phyloP scores from a whole-genome alignment of 768 basidiomycete species.

The Amanita polypyramis region DNA sequence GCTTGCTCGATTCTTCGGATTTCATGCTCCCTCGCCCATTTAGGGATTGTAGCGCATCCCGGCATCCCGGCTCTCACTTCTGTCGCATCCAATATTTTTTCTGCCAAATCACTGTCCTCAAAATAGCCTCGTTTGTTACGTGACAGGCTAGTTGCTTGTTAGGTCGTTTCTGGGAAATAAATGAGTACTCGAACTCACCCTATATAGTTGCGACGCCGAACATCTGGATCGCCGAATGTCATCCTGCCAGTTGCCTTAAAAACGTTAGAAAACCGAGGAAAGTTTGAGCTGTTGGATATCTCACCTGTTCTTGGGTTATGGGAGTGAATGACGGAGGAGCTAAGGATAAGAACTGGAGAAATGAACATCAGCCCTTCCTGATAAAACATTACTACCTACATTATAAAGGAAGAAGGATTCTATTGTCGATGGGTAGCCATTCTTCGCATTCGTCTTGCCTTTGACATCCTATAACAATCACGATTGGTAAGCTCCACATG shows the following conservation, averaged over 20 bases:
- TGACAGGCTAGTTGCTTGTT: conserved; percentile 8
- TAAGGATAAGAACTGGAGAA: background rate
- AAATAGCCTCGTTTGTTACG: conserved; percentile 12
- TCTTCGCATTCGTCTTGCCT: conserved; percentile 7
- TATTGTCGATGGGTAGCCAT: conserved; percentile 11
- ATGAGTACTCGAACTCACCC: background rate
- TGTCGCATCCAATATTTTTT: conserved; percentile 15
- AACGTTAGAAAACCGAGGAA: background rate
- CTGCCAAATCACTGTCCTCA: conserved; percentile 14
- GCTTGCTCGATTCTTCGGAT: conserved; percentile 10
- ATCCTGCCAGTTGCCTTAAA: background rate
- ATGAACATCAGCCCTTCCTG: background rate
- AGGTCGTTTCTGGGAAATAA: background rate
- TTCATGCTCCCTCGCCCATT: conserved; percentile 6
- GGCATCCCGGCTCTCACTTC: conserved; percentile 9
- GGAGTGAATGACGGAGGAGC: background rate
- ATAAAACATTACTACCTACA: conserved; percentile 4
- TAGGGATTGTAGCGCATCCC: background rate
- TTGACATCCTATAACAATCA: background rate
- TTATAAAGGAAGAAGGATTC: conserved; percentile 13
- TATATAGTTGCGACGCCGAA: conserved; percentile 10
- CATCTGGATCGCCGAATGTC: conserved; percentile 4
- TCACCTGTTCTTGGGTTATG: background rate
- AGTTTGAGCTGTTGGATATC: background rate
- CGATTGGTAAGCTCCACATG: background rate